Conservation (phyloP, 805 yeast species). For the Ogataea nitratoaversa region DNA sequence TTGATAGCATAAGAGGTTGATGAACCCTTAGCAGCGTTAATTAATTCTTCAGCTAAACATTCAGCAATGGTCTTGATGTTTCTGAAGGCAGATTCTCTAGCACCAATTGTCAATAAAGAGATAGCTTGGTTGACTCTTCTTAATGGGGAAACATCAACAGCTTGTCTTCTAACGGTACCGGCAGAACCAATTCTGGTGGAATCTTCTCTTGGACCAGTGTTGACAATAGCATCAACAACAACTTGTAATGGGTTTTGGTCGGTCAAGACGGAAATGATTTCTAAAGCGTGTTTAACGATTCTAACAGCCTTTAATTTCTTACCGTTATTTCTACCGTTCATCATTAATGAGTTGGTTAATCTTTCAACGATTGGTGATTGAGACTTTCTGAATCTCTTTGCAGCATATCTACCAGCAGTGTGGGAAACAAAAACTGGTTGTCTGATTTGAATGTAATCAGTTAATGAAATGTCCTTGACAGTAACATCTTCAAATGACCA, state of each 20-base stretch:
- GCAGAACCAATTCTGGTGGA: constrained; percentile 99
- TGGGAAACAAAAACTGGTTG: constrained; percentile 97
- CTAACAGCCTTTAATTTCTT: constrained; percentile 99
- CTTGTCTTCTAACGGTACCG: constrained; percentile 99
- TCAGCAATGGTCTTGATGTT: constrained; percentile 99
- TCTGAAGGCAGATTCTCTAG: constrained; percentile 99
- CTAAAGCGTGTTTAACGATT: constrained; percentile 98
- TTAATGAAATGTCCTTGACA: constrained; percentile 95
- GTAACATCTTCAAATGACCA: constrained; percentile 98
- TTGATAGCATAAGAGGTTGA: constrained; percentile 99
- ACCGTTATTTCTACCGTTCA: constrained; percentile 99
- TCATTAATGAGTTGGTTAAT: constrained; percentile 99
- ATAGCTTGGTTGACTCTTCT: constrained; percentile 99
- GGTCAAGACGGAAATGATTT: constrained; percentile 93
- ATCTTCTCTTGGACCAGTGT: constrained; percentile 99
- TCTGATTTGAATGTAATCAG: constrained; percentile 97
- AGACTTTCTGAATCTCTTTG: constrained; percentile 99
- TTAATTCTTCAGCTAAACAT: constrained; percentile 99
- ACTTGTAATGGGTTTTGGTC: constrained; percentile 99
- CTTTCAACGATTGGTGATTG: constrained; percentile 99
- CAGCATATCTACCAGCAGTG: constrained; percentile 99
- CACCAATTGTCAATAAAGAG: constrained; percentile 97
- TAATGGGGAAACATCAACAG: constrained; percentile 99
- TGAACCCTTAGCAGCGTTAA: constrained; percentile 99
- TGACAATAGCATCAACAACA: constrained; percentile 97